These are phyloP conservation scores for Debaryomyces sp. DNA, from an alignment of 1,139 yeast genomes.

Conservation along the genomic window DNA sequence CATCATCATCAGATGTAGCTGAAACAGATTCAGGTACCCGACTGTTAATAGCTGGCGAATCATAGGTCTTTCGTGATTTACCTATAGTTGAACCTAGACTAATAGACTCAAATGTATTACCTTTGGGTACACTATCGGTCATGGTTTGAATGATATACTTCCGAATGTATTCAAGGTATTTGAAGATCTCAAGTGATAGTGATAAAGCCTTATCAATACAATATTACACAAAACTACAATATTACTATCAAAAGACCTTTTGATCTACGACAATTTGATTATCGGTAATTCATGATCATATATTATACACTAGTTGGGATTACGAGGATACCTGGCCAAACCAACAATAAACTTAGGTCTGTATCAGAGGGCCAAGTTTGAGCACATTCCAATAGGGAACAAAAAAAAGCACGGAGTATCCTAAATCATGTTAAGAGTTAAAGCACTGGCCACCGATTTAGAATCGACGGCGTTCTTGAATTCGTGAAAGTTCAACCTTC, in stretches of 20 bases:
- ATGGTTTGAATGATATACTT: neutral
- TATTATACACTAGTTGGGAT: neutral
- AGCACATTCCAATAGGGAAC: neutral
- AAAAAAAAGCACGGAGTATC: neutral
- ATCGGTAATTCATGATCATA: neutral
- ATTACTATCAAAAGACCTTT: neutral
- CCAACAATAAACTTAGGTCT: neutral
- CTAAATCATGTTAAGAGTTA: slow-evolving; percentile 52
- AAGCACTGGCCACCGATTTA: slow-evolving; percentile 60
- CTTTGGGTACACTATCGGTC: slow-evolving; percentile 4
- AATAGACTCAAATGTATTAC: slow-evolving; percentile 26
- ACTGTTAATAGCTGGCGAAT: slow-evolving; percentile 3
- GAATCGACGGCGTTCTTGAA: slow-evolving; percentile 75
- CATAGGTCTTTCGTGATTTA: neutral
- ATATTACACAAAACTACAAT: neutral
- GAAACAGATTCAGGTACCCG: slow-evolving; percentile 18
- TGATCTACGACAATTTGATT: neutral
- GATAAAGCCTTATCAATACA: neutral
- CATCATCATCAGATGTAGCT: slow-evolving; percentile 28
- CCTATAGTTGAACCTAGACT: slow-evolving; percentile 20
- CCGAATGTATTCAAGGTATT: neutral
- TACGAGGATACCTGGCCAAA: neutral
- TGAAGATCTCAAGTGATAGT: neutral
- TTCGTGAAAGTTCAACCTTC: slow-evolving; percentile 83
- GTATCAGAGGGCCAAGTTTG: neutral